Percentiles rank a stretch among this genome's conserved stretches.
Evolutionary conservation across 2,329 filamentous ascomycete species (phyloP).

Genomic region (Cryphonectria parasitica): DNA sequence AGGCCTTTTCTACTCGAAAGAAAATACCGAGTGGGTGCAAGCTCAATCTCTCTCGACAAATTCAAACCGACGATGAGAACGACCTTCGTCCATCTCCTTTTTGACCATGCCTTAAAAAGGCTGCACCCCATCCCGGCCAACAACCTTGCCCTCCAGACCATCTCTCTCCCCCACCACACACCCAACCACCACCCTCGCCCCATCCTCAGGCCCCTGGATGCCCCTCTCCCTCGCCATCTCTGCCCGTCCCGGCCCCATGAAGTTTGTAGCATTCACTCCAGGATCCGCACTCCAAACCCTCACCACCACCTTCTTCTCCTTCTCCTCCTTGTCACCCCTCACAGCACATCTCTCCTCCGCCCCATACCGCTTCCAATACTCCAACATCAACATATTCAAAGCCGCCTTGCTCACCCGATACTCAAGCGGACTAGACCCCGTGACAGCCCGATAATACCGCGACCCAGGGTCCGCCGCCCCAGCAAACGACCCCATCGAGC

Average conservation of each 20-base stretch:
- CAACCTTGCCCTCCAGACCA: conserved; percentile 13
- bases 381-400: conserved; percentile 36
- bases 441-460: conserved; percentile 27
- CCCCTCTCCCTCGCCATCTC: conserved; percentile 10
- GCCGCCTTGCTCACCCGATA: conserved; percentile 37
- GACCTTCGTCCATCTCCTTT: too few relatives aligned
- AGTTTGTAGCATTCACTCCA: neutral
- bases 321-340: neutral
- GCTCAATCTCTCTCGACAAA: too few relatives aligned
- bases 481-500: conserved; percentile 32
- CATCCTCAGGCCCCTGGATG: conserved; percentile 13
- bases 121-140: neutral
- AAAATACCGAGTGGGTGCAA: too few relatives aligned
- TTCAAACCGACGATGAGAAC: too few relatives aligned
- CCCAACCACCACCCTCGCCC: conserved; percentile 9
- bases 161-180: conserved; percentile 15
- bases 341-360: conserved; percentile 1
- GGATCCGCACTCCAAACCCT: conserved; percentile 19
- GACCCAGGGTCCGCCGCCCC: conserved; percentile 30
- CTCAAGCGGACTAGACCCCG: conserved; percentile 22
- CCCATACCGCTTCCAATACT: conserved; percentile 29
- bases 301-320: neutral
- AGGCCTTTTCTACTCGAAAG: neutral
- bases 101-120: neutral
- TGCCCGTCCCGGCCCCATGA: conserved; percentile 14